Evolutionary conservation across 2,329 filamentous ascomycete species (phyloP).

Genomic region (Fusarium brachygibbosum): DNA sequence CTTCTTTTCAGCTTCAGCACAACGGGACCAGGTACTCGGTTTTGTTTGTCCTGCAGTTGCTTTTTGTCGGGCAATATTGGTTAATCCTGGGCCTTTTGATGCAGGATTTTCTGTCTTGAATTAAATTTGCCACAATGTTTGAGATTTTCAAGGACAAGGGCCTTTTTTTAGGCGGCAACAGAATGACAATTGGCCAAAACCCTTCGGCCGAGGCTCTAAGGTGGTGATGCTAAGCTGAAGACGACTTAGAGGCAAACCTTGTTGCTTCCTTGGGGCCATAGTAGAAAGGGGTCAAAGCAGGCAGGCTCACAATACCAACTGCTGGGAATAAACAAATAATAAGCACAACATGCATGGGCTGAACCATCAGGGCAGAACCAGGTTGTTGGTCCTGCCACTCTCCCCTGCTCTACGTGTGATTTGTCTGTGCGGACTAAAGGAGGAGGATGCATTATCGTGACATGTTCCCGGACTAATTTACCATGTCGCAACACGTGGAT

Average conservation of each 20-base stretch:
- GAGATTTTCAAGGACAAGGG: background rate
- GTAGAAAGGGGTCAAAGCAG: background rate
- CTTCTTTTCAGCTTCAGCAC: background rate
- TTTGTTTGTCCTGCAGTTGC: background rate
- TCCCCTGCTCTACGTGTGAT: background rate
- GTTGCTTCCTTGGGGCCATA: background rate
- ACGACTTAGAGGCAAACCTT: slow-evolving; percentile 26
- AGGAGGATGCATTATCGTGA: background rate
- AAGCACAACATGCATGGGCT: slow-evolving; percentile 11
- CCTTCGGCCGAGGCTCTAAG: background rate
- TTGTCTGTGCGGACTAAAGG: slow-evolving; percentile 14
- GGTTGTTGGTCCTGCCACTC: background rate
- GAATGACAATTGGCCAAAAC: slow-evolving; percentile 9
- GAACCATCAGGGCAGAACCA: slow-evolving; percentile 13
- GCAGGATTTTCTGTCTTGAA: background rate
- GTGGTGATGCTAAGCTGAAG: slow-evolving; percentile 9
- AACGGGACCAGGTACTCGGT: background rate
- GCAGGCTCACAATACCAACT: background rate
- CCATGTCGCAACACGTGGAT: slow-evolving; percentile 22
- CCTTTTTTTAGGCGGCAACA: slow-evolving; percentile 1
- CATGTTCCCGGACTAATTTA: background rate
- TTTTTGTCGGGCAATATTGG: background rate
- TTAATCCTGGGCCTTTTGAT: background rate
- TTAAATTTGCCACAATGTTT: slow-evolving; percentile 7
- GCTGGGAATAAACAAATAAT: background rate